These are phyloP conservation scores for Chenopodium suecicum DNA, from an alignment of 148 eudicot genomes.

Conservation along the genomic window DNA sequence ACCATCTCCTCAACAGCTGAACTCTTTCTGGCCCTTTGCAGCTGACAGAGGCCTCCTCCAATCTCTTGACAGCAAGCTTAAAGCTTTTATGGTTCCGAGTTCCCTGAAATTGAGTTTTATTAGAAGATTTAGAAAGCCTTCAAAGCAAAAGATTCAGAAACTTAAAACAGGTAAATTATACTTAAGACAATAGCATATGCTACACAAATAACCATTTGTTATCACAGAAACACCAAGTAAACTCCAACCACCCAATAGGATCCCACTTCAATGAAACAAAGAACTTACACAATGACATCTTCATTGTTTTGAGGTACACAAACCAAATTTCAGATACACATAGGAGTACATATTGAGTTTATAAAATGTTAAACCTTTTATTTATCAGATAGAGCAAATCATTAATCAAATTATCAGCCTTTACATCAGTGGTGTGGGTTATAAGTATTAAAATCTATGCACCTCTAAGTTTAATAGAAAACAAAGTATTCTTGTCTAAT, in stretches of 20 bases:
- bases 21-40: constrained; percentile 80
- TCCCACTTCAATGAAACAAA: not conserved
- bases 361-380: not conserved
- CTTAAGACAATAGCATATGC: not conserved
- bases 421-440: not conserved
- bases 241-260: not conserved
- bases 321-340: not conserved
- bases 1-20: constrained; percentile 78
- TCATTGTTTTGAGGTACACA: not conserved
- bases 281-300: not conserved
- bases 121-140: constrained; percentile 3
- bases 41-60: constrained; percentile 88
- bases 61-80: constrained; percentile 79
- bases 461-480: not conserved
- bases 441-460: too few species aligned
- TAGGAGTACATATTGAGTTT: not conserved
- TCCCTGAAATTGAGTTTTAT: constrained; percentile 47
- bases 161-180: not conserved
- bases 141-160: not conserved
- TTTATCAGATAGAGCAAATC: not conserved
- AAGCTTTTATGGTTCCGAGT: constrained; percentile 69
- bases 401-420: not conserved
- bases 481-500: not conserved
- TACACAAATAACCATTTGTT: not conserved
- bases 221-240: not conserved